phyloP scores from a whole-genome alignment of 116 monocot genomes.

The Zostera marina region DNA sequence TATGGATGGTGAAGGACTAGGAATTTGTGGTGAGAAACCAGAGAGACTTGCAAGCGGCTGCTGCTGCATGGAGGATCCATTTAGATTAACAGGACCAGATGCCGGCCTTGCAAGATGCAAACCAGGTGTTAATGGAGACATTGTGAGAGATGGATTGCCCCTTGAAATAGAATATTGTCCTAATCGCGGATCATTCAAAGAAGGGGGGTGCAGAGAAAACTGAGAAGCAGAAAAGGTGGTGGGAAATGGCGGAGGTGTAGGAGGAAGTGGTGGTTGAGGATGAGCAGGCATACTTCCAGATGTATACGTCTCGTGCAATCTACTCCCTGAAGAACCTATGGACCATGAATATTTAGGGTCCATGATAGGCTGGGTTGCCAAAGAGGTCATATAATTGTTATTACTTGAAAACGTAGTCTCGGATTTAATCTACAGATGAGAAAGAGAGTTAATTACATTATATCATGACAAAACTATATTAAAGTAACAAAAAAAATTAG shows the following conservation, averaged over 20 bases:
- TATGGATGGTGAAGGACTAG: conserved; percentile 19
- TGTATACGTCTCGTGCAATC: conserved; percentile 21
- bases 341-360: conserved; percentile 48
- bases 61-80: conserved; percentile 25
- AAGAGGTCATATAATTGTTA: conserved; percentile 17
- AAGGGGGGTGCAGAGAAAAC: conserved; percentile 17
- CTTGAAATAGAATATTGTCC: conserved; percentile 37
- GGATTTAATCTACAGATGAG: conserved; percentile 34
- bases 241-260: conserved; percentile 57
- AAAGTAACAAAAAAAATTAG: neutral
- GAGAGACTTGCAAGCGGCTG: conserved; percentile 25
- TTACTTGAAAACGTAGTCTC: conserved; percentile 25
- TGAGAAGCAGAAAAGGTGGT: conserved; percentile 20
- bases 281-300: conserved; percentile 20
- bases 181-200: conserved; percentile 19
- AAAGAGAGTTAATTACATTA: neutral
- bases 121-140: conserved; percentile 36
- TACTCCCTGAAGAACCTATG: conserved; percentile 18
- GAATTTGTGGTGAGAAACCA: conserved; percentile 11
- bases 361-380: conserved; percentile 17
- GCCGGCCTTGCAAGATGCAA: conserved; percentile 22
- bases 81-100: conserved; percentile 22
- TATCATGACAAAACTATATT: too few species aligned
- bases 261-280: conserved; percentile 58
- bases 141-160: conserved; percentile 17